Base-by-base conservation (phyloP, 2,329 filamentous ascomycete species). In the Hyphodiscus sp. region DNA sequence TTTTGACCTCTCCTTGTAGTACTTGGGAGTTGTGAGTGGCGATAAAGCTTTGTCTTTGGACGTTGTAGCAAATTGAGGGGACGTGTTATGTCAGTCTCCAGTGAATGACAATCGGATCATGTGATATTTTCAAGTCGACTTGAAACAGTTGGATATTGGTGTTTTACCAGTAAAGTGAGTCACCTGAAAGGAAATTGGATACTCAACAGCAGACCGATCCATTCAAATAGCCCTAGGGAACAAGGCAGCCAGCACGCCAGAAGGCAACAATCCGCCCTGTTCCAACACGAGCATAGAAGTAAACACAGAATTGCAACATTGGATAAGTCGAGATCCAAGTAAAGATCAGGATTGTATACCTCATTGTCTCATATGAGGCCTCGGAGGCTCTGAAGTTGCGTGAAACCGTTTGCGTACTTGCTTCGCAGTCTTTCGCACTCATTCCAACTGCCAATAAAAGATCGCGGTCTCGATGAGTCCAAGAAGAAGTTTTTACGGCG, bases 181-280 rank as follows among this genome's bases (percentile, higher is more conserved):
- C 61, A 63, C 55, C 45, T 54, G 42, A 49, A 38, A 38, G 38
- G 23, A 47, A 41, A 46, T 51, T 50, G 51, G 45, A 53, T 41
- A 50, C 54, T 57, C 50, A 61, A 45, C 54, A 49, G 53, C 51
- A 50, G 52, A 45, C 48, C 47, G 42, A 52, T 42, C 53, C 33
- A 46, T 56, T 55, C 59, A 50, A 52, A 53, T 58, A 55, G 33
- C 45, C 45, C 42, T 44, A 46, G 43, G 18, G 51, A 23, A 55
- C 44, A 53, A 63, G 59, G 60, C 57, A 62, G 16, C 58, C 49
- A 55, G 42, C 41, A 61, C 58, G 59, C 56, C 51, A 55, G 42
- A 44, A 61, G 59, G 59, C 56, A 60, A 53, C 49, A 19, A 54
- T 47, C 49, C 53, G 58, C 58, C 57, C 49, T 44, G 43, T 52